Percentiles rank a stretch among this genome's conserved stretches.
Conservation (phyloP, 345 rosid species). For the Luvunga scandens region DNA sequence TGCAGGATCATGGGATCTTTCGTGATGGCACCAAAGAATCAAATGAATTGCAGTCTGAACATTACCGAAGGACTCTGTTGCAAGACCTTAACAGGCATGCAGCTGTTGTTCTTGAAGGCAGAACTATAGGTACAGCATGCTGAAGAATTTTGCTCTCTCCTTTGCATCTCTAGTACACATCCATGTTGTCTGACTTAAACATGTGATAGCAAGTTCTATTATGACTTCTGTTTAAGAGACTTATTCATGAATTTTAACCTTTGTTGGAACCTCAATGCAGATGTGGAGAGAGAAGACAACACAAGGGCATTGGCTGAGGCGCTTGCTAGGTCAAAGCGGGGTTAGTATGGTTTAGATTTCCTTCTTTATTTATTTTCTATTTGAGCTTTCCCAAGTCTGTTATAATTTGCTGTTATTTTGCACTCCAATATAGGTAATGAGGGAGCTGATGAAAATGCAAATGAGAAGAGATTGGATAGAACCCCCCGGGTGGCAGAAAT, state of each 20-base stretch:
- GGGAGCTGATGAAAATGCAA: constrained; percentile 42
- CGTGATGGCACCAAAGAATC: constrained; percentile 63
- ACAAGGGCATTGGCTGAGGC: constrained; percentile 86
- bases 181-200: neutral
- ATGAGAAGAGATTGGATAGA: constrained; percentile 47
- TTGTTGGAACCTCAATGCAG: constrained; percentile 36
- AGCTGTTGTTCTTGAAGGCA: constrained; percentile 91
- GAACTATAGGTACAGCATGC: constrained; percentile 54
- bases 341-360: constrained; percentile 34
- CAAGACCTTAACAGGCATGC: constrained; percentile 89
- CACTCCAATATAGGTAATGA: constrained; percentile 37
- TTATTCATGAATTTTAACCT: constrained; percentile 10
- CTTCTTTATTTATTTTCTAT: constrained; percentile 1
- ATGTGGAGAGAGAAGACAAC: constrained; percentile 73
- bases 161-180: neutral
- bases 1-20: constrained; percentile 78
- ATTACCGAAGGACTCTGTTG: constrained; percentile 60
- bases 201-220: neutral
- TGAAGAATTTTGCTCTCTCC: constrained; percentile 2
- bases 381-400: neutral
- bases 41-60: constrained; percentile 50
- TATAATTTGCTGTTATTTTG: constrained; percentile 13
- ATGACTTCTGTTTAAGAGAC: neutral
- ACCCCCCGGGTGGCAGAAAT: constrained; percentile 58
- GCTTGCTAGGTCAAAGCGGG: constrained; percentile 66